Conservation (phyloP, 768 basidiomycete species). For the Leccinum olivaceopallidum region DNA sequence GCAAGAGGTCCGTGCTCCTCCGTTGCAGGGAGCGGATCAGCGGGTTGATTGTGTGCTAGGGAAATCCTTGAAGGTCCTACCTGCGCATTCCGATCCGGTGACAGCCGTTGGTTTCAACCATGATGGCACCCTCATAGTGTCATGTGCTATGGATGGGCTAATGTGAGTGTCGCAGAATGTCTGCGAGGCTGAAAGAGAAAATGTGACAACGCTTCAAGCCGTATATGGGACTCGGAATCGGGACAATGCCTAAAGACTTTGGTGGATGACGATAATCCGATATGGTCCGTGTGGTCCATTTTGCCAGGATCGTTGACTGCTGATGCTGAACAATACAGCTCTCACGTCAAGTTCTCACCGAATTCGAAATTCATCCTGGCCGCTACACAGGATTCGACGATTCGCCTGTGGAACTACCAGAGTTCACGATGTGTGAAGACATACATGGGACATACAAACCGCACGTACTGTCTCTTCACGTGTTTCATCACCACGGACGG, state of each 20-base stretch:
- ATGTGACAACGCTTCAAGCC: slow-evolving; percentile 48
- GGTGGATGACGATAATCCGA: slow-evolving; percentile 94
- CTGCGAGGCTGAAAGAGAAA: slow-evolving; percentile 1
- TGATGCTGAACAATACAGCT: slow-evolving; percentile 44
- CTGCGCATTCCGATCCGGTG: slow-evolving; percentile 97
- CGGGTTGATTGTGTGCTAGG: slow-evolving; percentile 44
- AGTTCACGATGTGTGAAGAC: slow-evolving; percentile 91
- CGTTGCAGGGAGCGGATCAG: neutral
- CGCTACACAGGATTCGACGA: slow-evolving; percentile 91
- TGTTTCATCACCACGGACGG: slow-evolving; percentile 60
- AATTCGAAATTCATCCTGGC: slow-evolving; percentile 90
- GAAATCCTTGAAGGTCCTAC: slow-evolving; percentile 80
- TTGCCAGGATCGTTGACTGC: neutral
- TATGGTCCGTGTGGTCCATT: slow-evolving; percentile 55
- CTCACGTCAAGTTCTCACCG: slow-evolving; percentile 88
- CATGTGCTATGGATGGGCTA: slow-evolving; percentile 94
- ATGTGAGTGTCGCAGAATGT: slow-evolving; percentile 59
- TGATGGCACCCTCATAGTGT: slow-evolving; percentile 93
- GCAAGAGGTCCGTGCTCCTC: slow-evolving; percentile 59
- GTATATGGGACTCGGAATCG: slow-evolving; percentile 96
- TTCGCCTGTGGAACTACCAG: slow-evolving; percentile 94
- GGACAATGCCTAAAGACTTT: slow-evolving; percentile 98
- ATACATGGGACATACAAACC: slow-evolving; percentile 83
- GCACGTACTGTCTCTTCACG: slow-evolving; percentile 77
- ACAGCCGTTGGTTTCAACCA: slow-evolving; percentile 92